Evolutionary conservation across 176 grass and related monocot genomes (phyloP).

Genomic region (Coix lacrymajobi): DNA sequence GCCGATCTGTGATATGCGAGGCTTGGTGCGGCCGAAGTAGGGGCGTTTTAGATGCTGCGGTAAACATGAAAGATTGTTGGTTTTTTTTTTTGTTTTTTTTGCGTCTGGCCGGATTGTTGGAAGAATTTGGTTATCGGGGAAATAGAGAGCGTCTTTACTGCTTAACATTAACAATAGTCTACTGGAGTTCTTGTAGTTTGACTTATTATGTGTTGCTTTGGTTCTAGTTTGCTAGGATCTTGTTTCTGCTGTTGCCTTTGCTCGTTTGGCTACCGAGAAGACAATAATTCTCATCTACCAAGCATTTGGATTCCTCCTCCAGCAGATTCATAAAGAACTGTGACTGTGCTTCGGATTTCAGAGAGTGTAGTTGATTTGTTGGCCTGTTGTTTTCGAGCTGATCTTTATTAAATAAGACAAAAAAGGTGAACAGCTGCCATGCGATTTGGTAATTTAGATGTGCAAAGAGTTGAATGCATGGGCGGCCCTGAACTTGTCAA

Average conservation of each 20-base stretch:
- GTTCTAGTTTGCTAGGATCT: background rate
- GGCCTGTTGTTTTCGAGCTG: background rate
- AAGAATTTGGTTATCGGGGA: background rate
- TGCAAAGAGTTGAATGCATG: background rate
- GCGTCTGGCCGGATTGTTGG: background rate
- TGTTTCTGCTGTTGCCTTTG: background rate
- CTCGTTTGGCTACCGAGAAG: background rate
- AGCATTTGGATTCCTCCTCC: background rate
- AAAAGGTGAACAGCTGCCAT: background rate
- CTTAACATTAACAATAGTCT: background rate
- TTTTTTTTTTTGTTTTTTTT: background rate
- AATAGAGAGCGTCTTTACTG: background rate
- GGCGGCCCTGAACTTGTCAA: no score
- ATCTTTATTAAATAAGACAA: background rate
- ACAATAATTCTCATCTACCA: constrained; percentile 13
- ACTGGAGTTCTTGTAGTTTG: background rate
- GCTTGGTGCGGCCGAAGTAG: background rate
- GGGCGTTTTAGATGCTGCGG: background rate
- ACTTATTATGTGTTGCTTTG: background rate
- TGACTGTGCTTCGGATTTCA: background rate
- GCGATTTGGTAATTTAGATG: background rate
- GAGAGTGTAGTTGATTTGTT: background rate
- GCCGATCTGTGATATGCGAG: background rate
- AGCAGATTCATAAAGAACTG: background rate
- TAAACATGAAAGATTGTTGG: background rate